phyloP scores from a whole-genome alignment of 176 grass and related monocot species.

The Pharus latifolius region DNA sequence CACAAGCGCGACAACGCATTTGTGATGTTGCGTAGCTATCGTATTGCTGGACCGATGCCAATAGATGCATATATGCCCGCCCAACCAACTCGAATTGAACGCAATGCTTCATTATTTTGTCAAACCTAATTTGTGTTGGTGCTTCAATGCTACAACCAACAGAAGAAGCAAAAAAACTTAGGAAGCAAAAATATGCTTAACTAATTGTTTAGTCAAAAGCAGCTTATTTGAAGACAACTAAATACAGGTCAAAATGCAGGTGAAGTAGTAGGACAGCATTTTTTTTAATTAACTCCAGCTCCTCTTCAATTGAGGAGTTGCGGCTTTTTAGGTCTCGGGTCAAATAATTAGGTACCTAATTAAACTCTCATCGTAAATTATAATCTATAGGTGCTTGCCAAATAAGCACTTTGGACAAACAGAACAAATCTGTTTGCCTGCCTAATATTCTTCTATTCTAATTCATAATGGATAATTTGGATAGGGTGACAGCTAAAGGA shows the following conservation, averaged over 20 bases:
- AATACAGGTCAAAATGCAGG: too few relatives aligned
- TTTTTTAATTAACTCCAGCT: too few relatives aligned
- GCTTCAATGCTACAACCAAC: neutral
- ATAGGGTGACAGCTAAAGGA: constrained; percentile 16
- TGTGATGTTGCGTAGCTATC: neutral
- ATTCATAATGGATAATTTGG: neutral
- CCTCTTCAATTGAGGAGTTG: neutral
- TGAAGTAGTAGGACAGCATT: too few relatives aligned
- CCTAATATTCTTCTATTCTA: constrained; percentile 4
- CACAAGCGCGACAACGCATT: too few relatives aligned
- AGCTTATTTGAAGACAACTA: too few relatives aligned
- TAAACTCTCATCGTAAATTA: neutral
- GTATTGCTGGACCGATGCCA: neutral
- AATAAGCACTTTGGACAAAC: neutral
- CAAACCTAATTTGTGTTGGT: neutral
- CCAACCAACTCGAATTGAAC: neutral
- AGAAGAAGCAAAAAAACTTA: too few relatives aligned
- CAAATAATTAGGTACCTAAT: constrained; percentile 7
- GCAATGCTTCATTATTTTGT: neutral
- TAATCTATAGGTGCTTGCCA: neutral
- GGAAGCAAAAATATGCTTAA: too few relatives aligned
- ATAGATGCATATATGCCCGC: neutral
- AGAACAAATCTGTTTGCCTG: neutral
- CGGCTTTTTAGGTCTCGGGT: neutral
- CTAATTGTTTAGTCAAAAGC: constrained; percentile 5